phyloP scores from a whole-genome alignment of 2,329 filamentous ascomycete genomes.

The Dothideomycetidae sp. region DNA sequence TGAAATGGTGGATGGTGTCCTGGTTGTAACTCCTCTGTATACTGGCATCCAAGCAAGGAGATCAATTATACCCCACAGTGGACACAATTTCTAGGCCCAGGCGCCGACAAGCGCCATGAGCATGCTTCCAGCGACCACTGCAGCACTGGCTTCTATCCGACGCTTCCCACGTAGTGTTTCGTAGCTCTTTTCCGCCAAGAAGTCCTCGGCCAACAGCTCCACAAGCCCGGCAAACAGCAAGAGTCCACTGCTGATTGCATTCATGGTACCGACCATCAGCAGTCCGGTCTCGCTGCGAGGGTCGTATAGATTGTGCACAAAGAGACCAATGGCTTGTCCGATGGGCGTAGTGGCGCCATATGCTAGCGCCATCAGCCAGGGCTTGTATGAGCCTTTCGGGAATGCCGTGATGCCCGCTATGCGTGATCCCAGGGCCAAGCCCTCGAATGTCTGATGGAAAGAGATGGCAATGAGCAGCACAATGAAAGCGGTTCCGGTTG shows the following conservation, averaged over 20 bases:
- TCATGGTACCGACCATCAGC: constrained; percentile 37
- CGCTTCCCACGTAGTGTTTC: constrained; percentile 41
- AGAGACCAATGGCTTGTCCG: constrained; percentile 36
- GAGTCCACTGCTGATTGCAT: constrained; percentile 34
- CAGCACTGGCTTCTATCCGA: constrained; percentile 46
- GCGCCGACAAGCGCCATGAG: constrained; percentile 55
- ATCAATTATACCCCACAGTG: too few species aligned
- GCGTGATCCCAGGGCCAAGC: constrained; percentile 54
- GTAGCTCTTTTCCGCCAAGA: constrained; percentile 50
- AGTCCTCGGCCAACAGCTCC: constrained; percentile 37
- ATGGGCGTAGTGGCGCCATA: constrained; percentile 45
- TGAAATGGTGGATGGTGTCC: too few species aligned
- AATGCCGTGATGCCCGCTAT: constrained; percentile 60
- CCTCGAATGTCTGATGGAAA: constrained; percentile 59
- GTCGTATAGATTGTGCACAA: constrained; percentile 37
- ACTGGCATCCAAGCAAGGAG: too few species aligned
- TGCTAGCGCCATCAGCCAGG: constrained; percentile 54
- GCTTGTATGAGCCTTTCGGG: constrained; percentile 54
- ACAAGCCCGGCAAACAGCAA: constrained; percentile 37
- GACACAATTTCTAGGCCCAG: constrained; percentile 36
- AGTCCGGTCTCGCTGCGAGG: constrained; percentile 34
- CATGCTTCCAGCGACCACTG: constrained; percentile 45
- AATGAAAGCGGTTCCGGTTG: constrained; percentile 48
- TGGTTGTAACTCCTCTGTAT: too few species aligned
- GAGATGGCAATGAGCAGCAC: constrained; percentile 54